Evolutionary conservation across 2,329 filamentous ascomycete genomes (phyloP).

Genomic region (Claviceps africana): DNA sequence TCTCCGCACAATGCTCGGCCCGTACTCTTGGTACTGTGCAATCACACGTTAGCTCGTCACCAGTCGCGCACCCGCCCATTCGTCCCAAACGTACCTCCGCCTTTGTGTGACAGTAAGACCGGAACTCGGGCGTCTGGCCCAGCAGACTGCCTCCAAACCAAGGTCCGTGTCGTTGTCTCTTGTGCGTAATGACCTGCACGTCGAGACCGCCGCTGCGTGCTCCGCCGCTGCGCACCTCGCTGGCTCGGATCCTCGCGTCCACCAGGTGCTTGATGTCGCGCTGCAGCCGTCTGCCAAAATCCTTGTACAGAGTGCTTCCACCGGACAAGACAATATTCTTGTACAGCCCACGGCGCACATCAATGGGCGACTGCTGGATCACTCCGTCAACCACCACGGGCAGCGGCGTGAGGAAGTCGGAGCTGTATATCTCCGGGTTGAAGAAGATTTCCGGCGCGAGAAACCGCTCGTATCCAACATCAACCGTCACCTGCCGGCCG

Average conservation of each 20-base stretch:
- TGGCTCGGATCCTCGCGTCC: constrained; percentile 81
- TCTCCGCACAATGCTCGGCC: constrained; percentile 85
- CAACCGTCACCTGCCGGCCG: constrained; percentile 70
- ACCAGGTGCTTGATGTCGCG: constrained; percentile 94
- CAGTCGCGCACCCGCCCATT: neutral
- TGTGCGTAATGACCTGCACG: constrained; percentile 94
- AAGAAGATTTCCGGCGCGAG: constrained; percentile 98
- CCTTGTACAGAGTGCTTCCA: constrained; percentile 94
- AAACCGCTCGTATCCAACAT: constrained; percentile 96
- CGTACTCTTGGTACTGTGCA: constrained; percentile 80
- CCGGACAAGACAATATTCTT: constrained; percentile 99
- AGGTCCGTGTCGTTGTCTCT: constrained; percentile 89
- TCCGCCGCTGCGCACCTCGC: constrained; percentile 80
- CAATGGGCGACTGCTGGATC: constrained; percentile 94
- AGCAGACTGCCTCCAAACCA: constrained; percentile 97
- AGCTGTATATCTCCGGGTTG: constrained; percentile 99
- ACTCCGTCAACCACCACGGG: constrained; percentile 90
- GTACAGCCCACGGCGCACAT: constrained; percentile 91
- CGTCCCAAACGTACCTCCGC: constrained; percentile 41
- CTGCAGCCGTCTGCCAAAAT: constrained; percentile 91
- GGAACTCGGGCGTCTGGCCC: constrained; percentile 94
- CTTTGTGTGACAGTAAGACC: constrained; percentile 96
- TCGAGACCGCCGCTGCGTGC: constrained; percentile 89
- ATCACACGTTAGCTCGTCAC: constrained; percentile 10
- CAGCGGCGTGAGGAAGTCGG: constrained; percentile 91